Base-by-base conservation (phyloP, 139 green algal genomes). In the Raphidocelis subcapitata region DNA sequence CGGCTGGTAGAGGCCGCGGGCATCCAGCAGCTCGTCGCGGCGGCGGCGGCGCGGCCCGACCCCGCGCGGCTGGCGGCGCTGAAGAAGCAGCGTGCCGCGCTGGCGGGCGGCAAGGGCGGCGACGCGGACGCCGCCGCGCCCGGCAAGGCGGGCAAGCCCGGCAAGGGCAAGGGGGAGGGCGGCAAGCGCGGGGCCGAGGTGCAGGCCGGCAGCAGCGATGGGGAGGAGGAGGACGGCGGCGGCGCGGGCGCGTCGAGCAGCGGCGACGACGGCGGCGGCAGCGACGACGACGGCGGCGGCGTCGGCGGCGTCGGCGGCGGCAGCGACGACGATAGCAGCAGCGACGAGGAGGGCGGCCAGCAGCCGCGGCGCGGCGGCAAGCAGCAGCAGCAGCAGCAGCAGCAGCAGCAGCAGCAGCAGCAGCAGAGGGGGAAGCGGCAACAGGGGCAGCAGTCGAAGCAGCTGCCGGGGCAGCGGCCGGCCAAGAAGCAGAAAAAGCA, bases 11-110 rank as follows among this genome's bases (percentile, higher is more conserved):
- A 80, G 0, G 59, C 37, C 5, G 46, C 68, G 26, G 79, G 59
- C 15, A 65, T 81, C 37, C 67, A 74, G 37, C 67, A 79, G 61
- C 37, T 81, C 33, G 66, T 86, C 29, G n/a, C n/a, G n/a, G n/a
- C n/a, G n/a, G 67, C 66, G 15, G 63, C 70, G 28, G 69, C 55
- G 15, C 69, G 75, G 52, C 63, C 72, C 1, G 76, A 82, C 24
- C 71, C 77, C 33, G 77, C 71, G 0, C 67, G 74, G 35, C 47
- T 76, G 3, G 49, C 71, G 5, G 26, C 60, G 37, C 74, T 82
- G n/a, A 62, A 47, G 24, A 82, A 82, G 66, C 35, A 55, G 21
- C 26, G 32, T 5, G 64, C 65, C 18, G 49, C 54, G 24, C 69
- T 76, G 44, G 69, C 47, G 24, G 10, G n/a, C 23, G 69, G 31